Percentiles rank a stretch among this genome's conserved stretches.
Evolutionary conservation across 169 alveolate genomes (phyloP).

Genomic region (Eimeria sp.): DNA sequence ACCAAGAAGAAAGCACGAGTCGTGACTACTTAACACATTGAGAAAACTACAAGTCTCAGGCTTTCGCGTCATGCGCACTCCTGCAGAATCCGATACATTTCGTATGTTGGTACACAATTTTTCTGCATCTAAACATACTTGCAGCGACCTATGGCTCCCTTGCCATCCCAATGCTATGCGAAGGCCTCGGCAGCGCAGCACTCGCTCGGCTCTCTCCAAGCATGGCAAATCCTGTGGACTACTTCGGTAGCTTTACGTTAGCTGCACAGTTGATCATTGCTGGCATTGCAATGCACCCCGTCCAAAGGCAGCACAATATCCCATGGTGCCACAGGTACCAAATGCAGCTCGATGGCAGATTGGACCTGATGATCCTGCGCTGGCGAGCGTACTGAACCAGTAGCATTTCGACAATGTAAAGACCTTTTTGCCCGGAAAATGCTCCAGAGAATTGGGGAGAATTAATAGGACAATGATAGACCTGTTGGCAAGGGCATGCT

Average conservation of each 20-base stretch:
- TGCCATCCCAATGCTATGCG: neutral
- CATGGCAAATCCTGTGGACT: neutral
- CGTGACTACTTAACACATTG: neutral
- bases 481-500: neutral
- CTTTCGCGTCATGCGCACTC: neutral
- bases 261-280: neutral
- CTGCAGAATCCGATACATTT: neutral
- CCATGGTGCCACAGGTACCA: neutral
- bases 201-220: neutral
- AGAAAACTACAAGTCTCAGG: neutral
- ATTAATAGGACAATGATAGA: neutral
- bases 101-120: neutral
- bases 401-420: neutral
- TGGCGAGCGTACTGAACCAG: neutral
- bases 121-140: neutral
- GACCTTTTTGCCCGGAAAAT: neutral
- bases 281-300: neutral
- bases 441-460: neutral
- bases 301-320: neutral
- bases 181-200: neutral
- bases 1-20: neutral
- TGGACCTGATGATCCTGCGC: neutral
- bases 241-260: neutral
- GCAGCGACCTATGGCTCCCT: neutral
- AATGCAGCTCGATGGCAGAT: neutral